Conservation (phyloP, 2,329 filamentous ascomycete genomes). For the Plenodomus biglobosus region DNA sequence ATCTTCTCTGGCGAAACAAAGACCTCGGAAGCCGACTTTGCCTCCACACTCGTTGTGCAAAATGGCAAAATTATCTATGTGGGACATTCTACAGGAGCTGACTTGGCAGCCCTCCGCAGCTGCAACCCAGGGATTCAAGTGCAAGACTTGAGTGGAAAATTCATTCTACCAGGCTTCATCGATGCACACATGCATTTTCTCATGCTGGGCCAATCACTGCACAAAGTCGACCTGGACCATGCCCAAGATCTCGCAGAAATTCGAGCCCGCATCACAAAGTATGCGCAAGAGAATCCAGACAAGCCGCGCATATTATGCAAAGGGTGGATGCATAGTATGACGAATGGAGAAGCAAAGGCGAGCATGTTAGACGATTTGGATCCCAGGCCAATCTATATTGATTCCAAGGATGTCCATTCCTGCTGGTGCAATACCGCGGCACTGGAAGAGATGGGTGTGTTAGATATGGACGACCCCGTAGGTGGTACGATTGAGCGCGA, state of each 20-base stretch:
- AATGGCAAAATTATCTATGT: conserved; percentile 48
- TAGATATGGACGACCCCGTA: conserved; percentile 51
- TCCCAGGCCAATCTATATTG: conserved; percentile 57
- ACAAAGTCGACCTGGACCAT: conserved; percentile 52
- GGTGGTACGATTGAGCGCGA: conserved; percentile 58
- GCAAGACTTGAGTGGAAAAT: conserved; percentile 42
- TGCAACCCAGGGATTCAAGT: conserved; percentile 18
- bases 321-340: conserved; percentile 61
- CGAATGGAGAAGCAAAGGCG: conserved; percentile 52
- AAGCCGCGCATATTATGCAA: conserved; percentile 54
- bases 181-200: conserved; percentile 62
- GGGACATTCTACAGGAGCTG: conserved; percentile 29
- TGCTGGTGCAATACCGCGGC: conserved; percentile 59
- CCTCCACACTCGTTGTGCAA: conserved; percentile 45
- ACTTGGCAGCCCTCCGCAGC: conserved; percentile 31
- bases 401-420: conserved; percentile 60
- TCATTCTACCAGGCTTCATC: conserved; percentile 58
- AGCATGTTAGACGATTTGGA: conserved; percentile 57
- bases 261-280: conserved; percentile 48
- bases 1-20: conserved; percentile 22
- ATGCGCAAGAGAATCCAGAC: conserved; percentile 51
- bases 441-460: conserved; percentile 53
- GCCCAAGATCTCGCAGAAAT: conserved; percentile 56
- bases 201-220: conserved; percentile 57
- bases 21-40: conserved; percentile 7